Evolutionary conservation across 2,329 filamentous ascomycete genomes (phyloP), one percentile per base, ranked within the genome.

Genomic region (Grosmannia huntii): DNA sequence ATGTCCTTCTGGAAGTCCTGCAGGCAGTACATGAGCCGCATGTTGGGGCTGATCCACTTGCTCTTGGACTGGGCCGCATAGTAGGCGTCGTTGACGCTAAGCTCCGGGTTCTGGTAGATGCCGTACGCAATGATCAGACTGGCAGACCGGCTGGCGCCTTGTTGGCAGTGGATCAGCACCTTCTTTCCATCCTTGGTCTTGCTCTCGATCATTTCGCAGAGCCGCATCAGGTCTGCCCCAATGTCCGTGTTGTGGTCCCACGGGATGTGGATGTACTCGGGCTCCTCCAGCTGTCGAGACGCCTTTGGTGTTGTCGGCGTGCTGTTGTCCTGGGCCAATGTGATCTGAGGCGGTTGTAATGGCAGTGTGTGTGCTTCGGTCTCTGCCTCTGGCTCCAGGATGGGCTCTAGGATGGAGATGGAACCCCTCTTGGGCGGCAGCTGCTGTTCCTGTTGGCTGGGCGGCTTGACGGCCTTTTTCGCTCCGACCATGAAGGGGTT

Each of bases 221-320:
- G 76, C 53, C 75, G 76, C 76, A 89, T 83, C 23, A 94, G 73
- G 68, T 94, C 89, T 5, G 83, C 81, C 1, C 88, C 83, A 64
- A 95, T 92, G 60, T 94, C 87, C 0, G 88, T 92, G 70, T 92
- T 91, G 72, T 94, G 89, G 61, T 94, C 89, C 89, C 89, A 94
- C 1, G 83, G 86, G 65, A 94, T 85, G 68, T 95, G 89, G 19
- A 94, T 88, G 65, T 95, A 95, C 68, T 95, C 89, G 0, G 89
- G 89, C 52, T 81, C 72, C 55, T 75, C 78, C 9, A 63, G 23
- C 1, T 36, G 27, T 44, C 69, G 70, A 2, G 69, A 68, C 14
- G 81, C 77, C 67, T 80, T 83, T 3, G 82, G 81, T 0, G 80
- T 82, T 1, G 81, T 82, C 5, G 82, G 80, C 1, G 78, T 80